Conservation (phyloP, 257 asterid genomes). For the Gentiana macrophylla region DNA sequence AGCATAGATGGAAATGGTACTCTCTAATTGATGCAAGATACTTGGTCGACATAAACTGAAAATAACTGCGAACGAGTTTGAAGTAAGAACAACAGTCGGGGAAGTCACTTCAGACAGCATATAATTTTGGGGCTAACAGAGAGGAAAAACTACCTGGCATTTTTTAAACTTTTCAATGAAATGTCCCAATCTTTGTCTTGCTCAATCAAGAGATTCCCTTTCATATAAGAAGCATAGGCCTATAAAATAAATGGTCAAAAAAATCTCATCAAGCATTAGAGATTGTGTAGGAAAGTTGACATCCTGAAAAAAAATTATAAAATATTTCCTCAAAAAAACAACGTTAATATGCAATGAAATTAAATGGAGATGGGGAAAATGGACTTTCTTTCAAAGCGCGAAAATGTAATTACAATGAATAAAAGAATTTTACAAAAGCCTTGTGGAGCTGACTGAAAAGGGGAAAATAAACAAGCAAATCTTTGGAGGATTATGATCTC, state of each 20-base stretch:
- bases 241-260: conserved; percentile 20
- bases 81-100: no score
- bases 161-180: conserved; percentile 82
- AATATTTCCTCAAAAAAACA: no score
- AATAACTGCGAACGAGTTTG: no score
- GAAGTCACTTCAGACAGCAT: no score
- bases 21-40: no score
- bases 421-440: neutral
- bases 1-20: no score
- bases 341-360: no score
- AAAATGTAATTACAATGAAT: neutral
- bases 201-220: conserved; percentile 79
- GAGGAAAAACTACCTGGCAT: conserved; percentile 56
- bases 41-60: no score
- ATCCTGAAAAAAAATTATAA: neutral
- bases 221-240: conserved; percentile 98
- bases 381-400: neutral
- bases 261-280: neutral
- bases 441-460: neutral
- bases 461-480: neutral
- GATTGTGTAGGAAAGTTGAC: neutral
- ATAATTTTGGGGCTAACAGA: neutral
- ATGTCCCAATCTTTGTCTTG: conserved; percentile 92
- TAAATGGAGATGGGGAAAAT: neutral
- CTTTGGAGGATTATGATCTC: neutral